Evolutionary conservation across 2,329 filamentous ascomycete genomes (phyloP).

Genomic region (Fusarium praegraminearum): DNA sequence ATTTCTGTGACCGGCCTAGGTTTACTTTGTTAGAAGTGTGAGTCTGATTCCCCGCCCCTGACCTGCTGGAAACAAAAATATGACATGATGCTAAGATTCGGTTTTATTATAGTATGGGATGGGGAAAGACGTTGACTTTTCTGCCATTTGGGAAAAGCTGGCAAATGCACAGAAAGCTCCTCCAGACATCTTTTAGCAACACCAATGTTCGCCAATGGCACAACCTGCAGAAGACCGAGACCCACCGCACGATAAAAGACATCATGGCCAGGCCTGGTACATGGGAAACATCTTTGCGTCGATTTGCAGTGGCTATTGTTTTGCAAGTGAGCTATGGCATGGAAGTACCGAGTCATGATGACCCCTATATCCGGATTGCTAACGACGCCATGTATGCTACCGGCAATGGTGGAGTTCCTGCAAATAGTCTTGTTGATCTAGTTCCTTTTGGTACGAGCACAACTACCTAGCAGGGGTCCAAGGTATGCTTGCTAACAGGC

Average conservation of each 20-base stretch:
- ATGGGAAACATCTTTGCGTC: slow-evolving; percentile 47
- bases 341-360: slow-evolving; percentile 46
- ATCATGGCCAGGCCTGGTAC: slow-evolving; percentile 37
- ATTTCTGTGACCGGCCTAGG: slow-evolving; percentile 58
- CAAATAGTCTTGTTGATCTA: slow-evolving; percentile 58
- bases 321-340: slow-evolving; percentile 51
- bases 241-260: slow-evolving; percentile 36
- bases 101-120: slow-evolving; percentile 54
- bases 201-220: slow-evolving; percentile 50
- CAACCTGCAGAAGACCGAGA: slow-evolving; percentile 43
- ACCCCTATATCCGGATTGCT: slow-evolving; percentile 50
- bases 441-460: slow-evolving; percentile 53
- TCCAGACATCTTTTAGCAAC: slow-evolving; percentile 58
- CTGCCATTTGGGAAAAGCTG: slow-evolving; percentile 57
- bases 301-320: slow-evolving; percentile 51
- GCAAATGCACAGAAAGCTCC: slow-evolving; percentile 57
- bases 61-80: neutral
- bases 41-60: slow-evolving; percentile 10
- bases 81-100: slow-evolving; percentile 1
- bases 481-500: slow-evolving; percentile 11
- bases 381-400: slow-evolving; percentile 51
- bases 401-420: slow-evolving; percentile 49
- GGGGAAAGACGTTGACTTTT: slow-evolving; percentile 61
- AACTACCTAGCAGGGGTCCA: neutral
- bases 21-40: slow-evolving; percentile 56